Evolutionary conservation across 2,329 filamentous ascomycete species (phyloP).

Genomic region (Davidsoniella australis): DNA sequence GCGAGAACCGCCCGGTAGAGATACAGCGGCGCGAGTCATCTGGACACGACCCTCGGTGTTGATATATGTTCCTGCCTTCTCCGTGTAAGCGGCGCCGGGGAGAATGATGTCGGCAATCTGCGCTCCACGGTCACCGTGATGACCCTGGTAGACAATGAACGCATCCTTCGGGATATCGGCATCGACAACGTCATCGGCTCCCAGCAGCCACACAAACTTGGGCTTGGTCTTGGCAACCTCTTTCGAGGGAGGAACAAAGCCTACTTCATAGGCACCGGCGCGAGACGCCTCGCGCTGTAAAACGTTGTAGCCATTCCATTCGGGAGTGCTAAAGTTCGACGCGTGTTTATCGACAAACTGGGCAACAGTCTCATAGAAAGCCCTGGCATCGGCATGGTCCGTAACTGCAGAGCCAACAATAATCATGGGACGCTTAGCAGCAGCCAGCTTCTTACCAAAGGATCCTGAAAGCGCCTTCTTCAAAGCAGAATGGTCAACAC

Average conservation of each 20-base stretch:
- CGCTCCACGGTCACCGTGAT: constrained; percentile 88
- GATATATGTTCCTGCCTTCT: constrained; percentile 90
- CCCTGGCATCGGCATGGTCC: constrained; percentile 80
- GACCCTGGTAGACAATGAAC: constrained; percentile 94
- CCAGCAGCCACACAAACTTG: constrained; percentile 94
- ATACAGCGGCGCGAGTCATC: constrained; percentile 78
- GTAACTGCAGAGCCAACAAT: constrained; percentile 83
- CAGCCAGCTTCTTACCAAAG: constrained; percentile 83
- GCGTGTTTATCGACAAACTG: constrained; percentile 87
- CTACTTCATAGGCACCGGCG: constrained; percentile 85
- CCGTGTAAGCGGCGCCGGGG: constrained; percentile 87
- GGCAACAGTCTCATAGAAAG: constrained; percentile 82
- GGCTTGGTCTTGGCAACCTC: constrained; percentile 69
- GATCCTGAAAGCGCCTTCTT: constrained; percentile 72
- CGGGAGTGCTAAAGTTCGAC: constrained; percentile 66
- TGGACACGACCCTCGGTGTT: constrained; percentile 97
- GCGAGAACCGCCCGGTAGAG: constrained; percentile 71
- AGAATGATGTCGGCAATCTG: constrained; percentile 87
- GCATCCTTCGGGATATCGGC: constrained; percentile 86
- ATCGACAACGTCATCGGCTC: constrained; percentile 76
- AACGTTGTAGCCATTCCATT: constrained; percentile 97
- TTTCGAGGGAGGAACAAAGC: constrained; percentile 73
- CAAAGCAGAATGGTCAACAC: constrained; percentile 58
- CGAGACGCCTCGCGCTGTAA: constrained; percentile 87
- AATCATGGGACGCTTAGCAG: constrained; percentile 88